Evolutionary conservation across 306 rosid species (phyloP).

Genomic region (Dalbergia cochinchinensis): DNA sequence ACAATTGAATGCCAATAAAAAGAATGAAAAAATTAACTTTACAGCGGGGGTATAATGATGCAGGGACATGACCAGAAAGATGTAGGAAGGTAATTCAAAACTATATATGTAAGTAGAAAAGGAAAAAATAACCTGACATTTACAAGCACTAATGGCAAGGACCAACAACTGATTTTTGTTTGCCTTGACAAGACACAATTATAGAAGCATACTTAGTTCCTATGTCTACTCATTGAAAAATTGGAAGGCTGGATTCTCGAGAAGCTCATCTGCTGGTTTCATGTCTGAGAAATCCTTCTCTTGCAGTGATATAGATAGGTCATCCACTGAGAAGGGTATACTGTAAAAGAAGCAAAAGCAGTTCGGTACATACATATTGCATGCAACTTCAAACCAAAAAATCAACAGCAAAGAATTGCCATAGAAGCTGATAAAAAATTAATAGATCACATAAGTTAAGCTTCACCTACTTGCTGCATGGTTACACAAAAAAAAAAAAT

Average conservation of each 20-base stretch:
- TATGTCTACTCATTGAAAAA: conserved; percentile 70
- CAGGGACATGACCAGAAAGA: conserved; percentile 13
- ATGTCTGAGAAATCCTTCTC: conserved; percentile 80
- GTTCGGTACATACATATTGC: not conserved
- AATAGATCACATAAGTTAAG: conserved; percentile 1
- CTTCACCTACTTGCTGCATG: conserved; percentile 6
- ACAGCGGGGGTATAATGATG: conserved; percentile 44
- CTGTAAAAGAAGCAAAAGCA: conserved; percentile 52
- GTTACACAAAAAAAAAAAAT: not conserved
- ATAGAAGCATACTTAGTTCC: conserved; percentile 36
- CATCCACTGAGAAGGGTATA: conserved; percentile 94
- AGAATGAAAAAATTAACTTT: conserved; percentile 57
- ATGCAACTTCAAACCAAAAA: not conserved
- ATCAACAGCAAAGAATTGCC: conserved; percentile 17
- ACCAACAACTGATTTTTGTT: conserved; percentile 41
- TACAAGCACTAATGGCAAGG: conserved; percentile 59
- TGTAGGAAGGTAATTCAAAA: not conserved
- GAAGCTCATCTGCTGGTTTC: conserved; percentile 72
- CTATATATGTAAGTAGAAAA: conserved; percentile 3
- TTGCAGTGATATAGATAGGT: conserved; percentile 73
- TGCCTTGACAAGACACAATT: conserved; percentile 34
- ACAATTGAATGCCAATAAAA: conserved; percentile 55
- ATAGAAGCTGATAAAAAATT: not conserved
- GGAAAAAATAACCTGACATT: conserved; percentile 38
- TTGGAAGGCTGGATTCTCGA: conserved; percentile 77